Evolutionary conservation across 139 green algal genomes (phyloP).

Genomic region (Edaphochlamys debaryana): DNA sequence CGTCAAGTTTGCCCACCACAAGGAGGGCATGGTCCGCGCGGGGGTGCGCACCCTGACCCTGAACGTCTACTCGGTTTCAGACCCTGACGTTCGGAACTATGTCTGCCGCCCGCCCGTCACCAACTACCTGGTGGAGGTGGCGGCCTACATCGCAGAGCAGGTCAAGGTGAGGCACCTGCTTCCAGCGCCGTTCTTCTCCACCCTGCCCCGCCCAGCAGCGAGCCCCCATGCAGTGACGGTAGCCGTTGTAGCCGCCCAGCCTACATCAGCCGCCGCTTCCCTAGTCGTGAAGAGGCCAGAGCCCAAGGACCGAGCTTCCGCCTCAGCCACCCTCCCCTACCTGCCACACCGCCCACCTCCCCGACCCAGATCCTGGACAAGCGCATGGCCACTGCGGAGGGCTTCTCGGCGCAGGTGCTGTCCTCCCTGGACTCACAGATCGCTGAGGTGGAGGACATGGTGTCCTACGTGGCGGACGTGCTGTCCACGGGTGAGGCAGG

Average conservation of each 20-base stretch:
- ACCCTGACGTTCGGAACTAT: conserved; percentile 76
- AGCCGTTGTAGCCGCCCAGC: too few relatives aligned
- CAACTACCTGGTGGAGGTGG: conserved; percentile 77
- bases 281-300: too few relatives aligned
- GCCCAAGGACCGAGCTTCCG: too few relatives aligned
- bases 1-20: conserved; percentile 92
- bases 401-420: conserved; percentile 43
- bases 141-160: conserved; percentile 75
- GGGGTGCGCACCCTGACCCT: conserved; percentile 96
- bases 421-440: conserved; percentile 81
- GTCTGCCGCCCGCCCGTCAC: conserved; percentile 66
- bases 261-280: too few relatives aligned
- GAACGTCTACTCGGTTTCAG: conserved; percentile 89
- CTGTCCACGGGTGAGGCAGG: conserved; percentile 78
- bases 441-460: conserved; percentile 92
- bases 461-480: conserved; percentile 95
- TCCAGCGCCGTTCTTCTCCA: too few relatives aligned
- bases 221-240: too few relatives aligned
- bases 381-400: conserved; percentile 52
- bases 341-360: too few relatives aligned
- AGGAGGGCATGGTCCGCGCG: conserved; percentile 95
- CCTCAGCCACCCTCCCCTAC: too few relatives aligned
- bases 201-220: too few relatives aligned
- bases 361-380: conserved; percentile 57
- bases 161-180: conserved; percentile 74